Base-by-base conservation (phyloP, 1,284 basidiomycete genomes). In the Melampsora americana region DNA sequence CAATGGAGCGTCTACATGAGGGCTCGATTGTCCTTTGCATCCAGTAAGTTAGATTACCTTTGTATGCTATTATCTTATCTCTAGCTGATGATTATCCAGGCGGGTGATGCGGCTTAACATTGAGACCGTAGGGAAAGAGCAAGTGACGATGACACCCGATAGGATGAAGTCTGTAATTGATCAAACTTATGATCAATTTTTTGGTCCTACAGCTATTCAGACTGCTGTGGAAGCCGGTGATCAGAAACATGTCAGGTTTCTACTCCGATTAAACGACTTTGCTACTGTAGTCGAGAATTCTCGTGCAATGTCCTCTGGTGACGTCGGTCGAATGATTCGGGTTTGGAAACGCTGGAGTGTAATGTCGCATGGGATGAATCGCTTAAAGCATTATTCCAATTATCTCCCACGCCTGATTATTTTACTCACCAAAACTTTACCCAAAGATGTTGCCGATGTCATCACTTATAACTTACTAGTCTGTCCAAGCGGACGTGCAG, bases 261-360 rank as follows among this genome's bases (percentile, higher is more conserved):
- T 66, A 42, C 26, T 66, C 26, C 4, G 18, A 23, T 39, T 66
- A 6, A 32, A 66, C 26, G 64, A 66, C 35, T 66, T 66, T n/a
- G 39, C 64, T 9, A 30, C 20, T 18, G 28, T 66, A 7, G 64
- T 66, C 5, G 64, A 66, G 26, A 42, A 32, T 5, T 42, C 39
- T n/a, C 7, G 28, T 30, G 39, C 64, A 5, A 66, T 66, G 64
- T 4, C 23, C 5, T n/a, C 64, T 6, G 64, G 28, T 9, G 64
- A 66, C 26, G 14, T 66, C 26, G 60, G 60, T 30, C 9, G 60
- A 20, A 50, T 64, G 30, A 64, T 64, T 5, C 18, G 20, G 18
- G 61, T 64, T 16, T 64, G 61, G 61, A 64, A 64, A n/a, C 39
- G 46, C 12, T 66, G 64, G 35, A 42, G 64, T n/a, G 12, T 66